A percentile compares a stretch with the other conserved stretches of the same genome.
Evolutionary conservation across 1,139 yeast genomes (phyloP).

Genomic region (Saccharomyces pastorianus): DNA sequence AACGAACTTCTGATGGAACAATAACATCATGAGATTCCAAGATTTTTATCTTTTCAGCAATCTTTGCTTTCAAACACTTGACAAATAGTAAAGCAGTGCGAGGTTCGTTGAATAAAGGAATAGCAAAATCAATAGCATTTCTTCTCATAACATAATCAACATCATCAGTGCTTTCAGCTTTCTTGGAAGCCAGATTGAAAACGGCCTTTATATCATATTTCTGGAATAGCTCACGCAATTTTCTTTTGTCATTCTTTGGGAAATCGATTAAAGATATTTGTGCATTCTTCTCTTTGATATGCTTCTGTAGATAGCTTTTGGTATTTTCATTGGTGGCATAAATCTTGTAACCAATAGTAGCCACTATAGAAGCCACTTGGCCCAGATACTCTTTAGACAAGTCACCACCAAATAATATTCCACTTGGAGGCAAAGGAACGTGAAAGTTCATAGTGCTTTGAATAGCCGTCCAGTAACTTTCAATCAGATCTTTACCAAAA

Average conservation of each 20-base stretch:
- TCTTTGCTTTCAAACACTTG: constrained; percentile 65
- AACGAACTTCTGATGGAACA: constrained; percentile 75
- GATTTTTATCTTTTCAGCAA: constrained; percentile 45
- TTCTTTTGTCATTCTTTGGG: constrained; percentile 89
- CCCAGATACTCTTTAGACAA: constrained; percentile 63
- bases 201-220: constrained; percentile 76
- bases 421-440: constrained; percentile 83
- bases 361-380: constrained; percentile 58
- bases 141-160: constrained; percentile 97
- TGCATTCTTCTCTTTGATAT: constrained; percentile 33
- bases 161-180: constrained; percentile 79
- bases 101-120: constrained; percentile 94
- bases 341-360: constrained; percentile 61
- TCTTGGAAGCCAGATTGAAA: constrained; percentile 80
- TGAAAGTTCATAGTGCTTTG: constrained; percentile 96
- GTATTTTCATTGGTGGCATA: constrained; percentile 71
- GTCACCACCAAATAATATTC: constrained; percentile 92
- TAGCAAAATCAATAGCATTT: constrained; percentile 95
- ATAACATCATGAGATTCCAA: constrained; percentile 38
- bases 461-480: constrained; percentile 96
- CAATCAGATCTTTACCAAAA: constrained; percentile 75
- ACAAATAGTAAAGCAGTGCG: constrained; percentile 85
- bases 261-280: constrained; percentile 65
- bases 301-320: constrained; percentile 52
- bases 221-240: constrained; percentile 86